A percentile compares a stretch with the other conserved stretches of the same genome.
Conservation (phyloP, 176 grass and related monocot species). For the Ananas comosus region DNA sequence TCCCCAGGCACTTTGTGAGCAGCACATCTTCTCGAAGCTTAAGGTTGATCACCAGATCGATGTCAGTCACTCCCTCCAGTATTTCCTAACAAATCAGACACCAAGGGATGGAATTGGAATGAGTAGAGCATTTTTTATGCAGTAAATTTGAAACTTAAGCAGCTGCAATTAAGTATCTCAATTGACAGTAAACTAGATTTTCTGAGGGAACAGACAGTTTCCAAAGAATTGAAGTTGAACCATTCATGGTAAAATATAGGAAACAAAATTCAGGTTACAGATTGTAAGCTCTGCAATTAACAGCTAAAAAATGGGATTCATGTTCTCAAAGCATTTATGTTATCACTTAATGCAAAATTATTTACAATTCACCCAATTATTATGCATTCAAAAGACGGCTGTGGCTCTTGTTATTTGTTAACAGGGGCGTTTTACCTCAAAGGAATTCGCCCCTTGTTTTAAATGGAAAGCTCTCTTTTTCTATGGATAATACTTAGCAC, state of each 20-base stretch:
- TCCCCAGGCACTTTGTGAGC: constrained; percentile 76
- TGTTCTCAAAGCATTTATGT: no score
- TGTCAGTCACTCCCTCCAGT: constrained; percentile 78
- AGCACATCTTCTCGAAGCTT: constrained; percentile 72
- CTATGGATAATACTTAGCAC: no score
- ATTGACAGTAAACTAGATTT: background rate
- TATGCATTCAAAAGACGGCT: no score
- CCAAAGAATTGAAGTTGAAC: background rate
- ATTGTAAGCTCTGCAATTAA: background rate
- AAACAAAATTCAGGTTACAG: background rate
- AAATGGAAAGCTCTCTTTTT: no score
- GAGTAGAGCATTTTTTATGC: background rate
- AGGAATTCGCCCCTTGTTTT: no score
- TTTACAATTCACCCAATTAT: no score
- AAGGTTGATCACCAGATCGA: constrained; percentile 87
- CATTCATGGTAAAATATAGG: background rate
- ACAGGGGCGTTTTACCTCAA: no score
- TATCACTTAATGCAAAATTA: no score
- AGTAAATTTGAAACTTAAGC: background rate
- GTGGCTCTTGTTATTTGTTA: no score
- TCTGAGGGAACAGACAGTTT: background rate
- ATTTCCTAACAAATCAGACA: constrained; percentile 56
- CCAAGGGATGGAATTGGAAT: background rate
- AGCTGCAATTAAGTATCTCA: background rate
- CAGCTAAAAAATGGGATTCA: no score